Evolutionary conservation across 2,329 filamentous ascomycete genomes (phyloP), one percentile per base, ranked within the genome.

Genomic region (Rutstroemia sp.): DNA sequence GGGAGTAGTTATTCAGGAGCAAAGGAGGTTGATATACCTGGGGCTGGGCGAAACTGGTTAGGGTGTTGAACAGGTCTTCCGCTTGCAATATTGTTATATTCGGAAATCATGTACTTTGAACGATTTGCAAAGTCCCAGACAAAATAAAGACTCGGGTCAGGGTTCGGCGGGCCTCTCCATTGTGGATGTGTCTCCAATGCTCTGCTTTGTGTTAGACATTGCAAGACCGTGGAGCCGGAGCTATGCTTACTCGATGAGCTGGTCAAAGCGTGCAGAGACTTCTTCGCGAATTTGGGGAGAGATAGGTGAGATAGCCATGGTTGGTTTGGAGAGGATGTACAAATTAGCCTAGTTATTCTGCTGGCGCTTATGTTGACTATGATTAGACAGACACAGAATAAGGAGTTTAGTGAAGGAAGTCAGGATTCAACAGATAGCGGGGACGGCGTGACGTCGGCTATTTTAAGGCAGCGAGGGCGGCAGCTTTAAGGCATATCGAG

Each of bases 81-180:
- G 23, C 65, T 65, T 17, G 65, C 64, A 52, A 74, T 69, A 44
- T 72, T 73, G 17, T 75, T 71, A 23, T 75, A 66, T 66, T 75
- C 72, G 6, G 65, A 67, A 60, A 73, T 68, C 65, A 74, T 73
- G 59, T 74, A 75, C 39, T 68, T 63, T n/a, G 71, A 72, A 38
- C 72, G 69, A 57, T 66, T 69, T 47, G 71, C 70, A 60, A 75
- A 76, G 60, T 75, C 72, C 71, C 71, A 76, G 34, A 73, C 60
- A 60, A 73, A 65, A 54, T 64, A 72, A 42, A 75, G 68, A 16
- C 39, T 30, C 17, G 64, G 62, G 55, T 70, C 64, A 34, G 65
- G 64, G 16, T 60, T 61, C n/a, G 63, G 63, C 27, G 60, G 56
- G 50, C 58, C 21, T 8, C 19, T 48, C 58, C 55, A 64, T 23